Base-by-base conservation (phyloP, 2,329 filamentous ascomycete genomes). In the Hymenoscyphus infarciens region DNA sequence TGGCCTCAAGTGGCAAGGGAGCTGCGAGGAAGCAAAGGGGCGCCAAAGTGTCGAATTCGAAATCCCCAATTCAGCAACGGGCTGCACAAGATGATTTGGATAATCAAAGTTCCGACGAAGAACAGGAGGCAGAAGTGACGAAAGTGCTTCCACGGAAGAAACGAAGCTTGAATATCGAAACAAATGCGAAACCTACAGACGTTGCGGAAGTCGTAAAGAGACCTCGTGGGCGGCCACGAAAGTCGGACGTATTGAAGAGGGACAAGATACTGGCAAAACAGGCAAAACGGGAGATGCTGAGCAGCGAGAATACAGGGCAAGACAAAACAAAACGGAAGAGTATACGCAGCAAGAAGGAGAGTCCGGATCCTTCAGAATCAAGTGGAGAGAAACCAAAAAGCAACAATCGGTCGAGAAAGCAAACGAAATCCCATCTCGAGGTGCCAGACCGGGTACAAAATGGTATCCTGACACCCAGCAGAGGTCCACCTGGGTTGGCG, bases 391-490 rank as follows among this genome's bases (percentile, higher is more conserved):
- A 39, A 52, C 25, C 33, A n/a, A 56, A 61, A 16, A 61, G 57
- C 22, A 33, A 7, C 10, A 53, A 42, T 25, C 45, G 45, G 13
- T 22, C 45, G 45, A 52, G 22, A 52, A 52, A 52, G 45, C 19
- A 52, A 22, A 8, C 45, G 19, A 52, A 27, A 52, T 25, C 45
- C 19, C 45, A 25, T 25, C 45, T 52, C 19, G 55, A 61, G 38
- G 45, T 27, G 4, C 55, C 25, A 16, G 64, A 57, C 25, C 53
- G 52, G 16, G 29, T 42, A 22, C 77, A 82, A 10, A 86, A 82
- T 70, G 78, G 84, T 7, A 87, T 87, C 61, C 71, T 87, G 52
- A 82, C 82, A 2, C 84, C 85, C 3, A 77, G 76, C 19, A 83
- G 81, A 72, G 75, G 70, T 53, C 65, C 63, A 8, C 45, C 8